Evolutionary conservation across 2,329 filamentous ascomycete genomes (phyloP), one percentile per base, ranked within the genome.

Genomic region (Fusarium ramigenum): DNA sequence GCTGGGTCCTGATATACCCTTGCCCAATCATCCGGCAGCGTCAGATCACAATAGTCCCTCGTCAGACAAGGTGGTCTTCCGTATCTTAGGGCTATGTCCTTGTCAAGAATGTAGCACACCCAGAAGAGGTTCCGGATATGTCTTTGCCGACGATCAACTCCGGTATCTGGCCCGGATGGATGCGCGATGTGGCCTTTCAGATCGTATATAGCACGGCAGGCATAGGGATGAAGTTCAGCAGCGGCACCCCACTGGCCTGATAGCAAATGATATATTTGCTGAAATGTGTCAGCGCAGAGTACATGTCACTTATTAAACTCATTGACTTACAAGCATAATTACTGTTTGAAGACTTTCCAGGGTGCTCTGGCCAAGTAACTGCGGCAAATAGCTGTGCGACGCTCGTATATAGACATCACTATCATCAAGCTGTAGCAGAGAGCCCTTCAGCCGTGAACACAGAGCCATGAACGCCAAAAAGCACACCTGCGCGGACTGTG

Each of bases 161-260:
- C n/a, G 7, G 2, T 15, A 0, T 28, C 9, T 2, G 7, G 9
- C 5, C 0, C 4, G 1, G 25, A 4, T 0, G 40, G 19, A 6
- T 64, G 10, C 1, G 11, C 15, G 10, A 50, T 25, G n/a, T 66
- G 47, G 1, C 16, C 63, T 40, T 57, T 66, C 0, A 66, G 21
- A 9, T 66, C 40, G 4, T 37, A 47, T 3, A 65, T 5, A 1
- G 56, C 56, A 9, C 60, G 60, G 5, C 63, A 65, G 0, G 40
- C 47, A 5, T 39, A 19, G 2, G 40, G 37, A 7, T 65, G 47
- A 1, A 66, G 28, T 2, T n/a, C 16, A 11, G 28, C 30, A 14
- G 18, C 40, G 4, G 43, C 28, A 21, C 40, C 14, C 60, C 63
- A 66, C 2, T 57, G 63, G 0, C 63, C 63, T 6, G 36, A 47